Percentiles rank a stretch among this genome's conserved stretches.
These are phyloP conservation scores for Alternaria angustiovoidea DNA, from an alignment of 2,329 filamentous ascomycete species.

Conservation along the genomic window DNA sequence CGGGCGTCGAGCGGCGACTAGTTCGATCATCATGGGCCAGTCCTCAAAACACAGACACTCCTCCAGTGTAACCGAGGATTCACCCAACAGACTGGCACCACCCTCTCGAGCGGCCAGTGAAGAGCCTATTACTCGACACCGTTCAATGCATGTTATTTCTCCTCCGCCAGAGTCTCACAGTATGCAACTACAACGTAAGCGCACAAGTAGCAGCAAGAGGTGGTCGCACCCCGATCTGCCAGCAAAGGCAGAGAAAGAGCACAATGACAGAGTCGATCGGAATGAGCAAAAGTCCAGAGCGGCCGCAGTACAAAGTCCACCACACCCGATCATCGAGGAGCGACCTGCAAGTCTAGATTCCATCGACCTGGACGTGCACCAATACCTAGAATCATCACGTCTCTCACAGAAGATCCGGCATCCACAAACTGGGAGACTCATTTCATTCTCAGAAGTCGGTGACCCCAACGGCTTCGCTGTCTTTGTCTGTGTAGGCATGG, in stretches of 20 bases:
- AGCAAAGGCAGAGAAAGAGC: slow-evolving; percentile 47
- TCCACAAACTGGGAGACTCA: slow-evolving; percentile 83
- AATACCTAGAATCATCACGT: slow-evolving; percentile 82
- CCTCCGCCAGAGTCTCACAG: slow-evolving; percentile 35
- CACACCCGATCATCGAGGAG: slow-evolving; percentile 68
- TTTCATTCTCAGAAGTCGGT: slow-evolving; percentile 96
- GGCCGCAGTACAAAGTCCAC: slow-evolving; percentile 42
- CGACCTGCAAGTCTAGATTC: slow-evolving; percentile 83
- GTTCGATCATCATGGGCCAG: slow-evolving; percentile 32
- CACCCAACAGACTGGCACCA: slow-evolving; percentile 25
- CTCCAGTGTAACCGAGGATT: slow-evolving; percentile 35
- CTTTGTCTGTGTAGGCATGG: slow-evolving; percentile 98
- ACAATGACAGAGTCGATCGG: slow-evolving; percentile 44
- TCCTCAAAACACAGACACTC: slow-evolving; percentile 37
- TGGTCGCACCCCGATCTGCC: slow-evolving; percentile 53
- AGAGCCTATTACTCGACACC: slow-evolving; percentile 38
- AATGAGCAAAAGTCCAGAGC: slow-evolving; percentile 27
- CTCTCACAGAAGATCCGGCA: slow-evolving; percentile 88
- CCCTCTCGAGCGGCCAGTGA: slow-evolving; percentile 41
- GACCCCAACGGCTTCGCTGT: slow-evolving; percentile 91
- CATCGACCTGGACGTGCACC: slow-evolving; percentile 85
- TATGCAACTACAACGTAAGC: slow-evolving; percentile 42
- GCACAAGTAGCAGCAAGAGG: slow-evolving; percentile 47
- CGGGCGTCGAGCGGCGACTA: slow-evolving; percentile 32
- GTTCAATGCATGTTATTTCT: slow-evolving; percentile 34